phyloP scores from a whole-genome alignment of 2,329 filamentous ascomycete species.

The Penicillium corylophilum region DNA sequence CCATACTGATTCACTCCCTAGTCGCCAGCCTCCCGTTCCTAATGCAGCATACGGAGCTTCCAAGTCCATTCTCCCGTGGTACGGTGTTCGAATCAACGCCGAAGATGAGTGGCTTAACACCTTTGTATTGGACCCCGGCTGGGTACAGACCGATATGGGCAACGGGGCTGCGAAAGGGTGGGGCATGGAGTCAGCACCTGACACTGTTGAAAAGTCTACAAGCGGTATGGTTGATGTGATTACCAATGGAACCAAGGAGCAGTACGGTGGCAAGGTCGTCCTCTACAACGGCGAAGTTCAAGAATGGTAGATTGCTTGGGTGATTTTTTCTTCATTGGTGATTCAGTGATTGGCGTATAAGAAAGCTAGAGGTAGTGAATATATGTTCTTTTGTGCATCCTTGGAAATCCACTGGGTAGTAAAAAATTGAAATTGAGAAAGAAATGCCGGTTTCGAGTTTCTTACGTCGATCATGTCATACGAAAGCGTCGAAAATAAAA shows the following conservation, averaged over 20 bases:
- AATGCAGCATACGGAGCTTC: constrained; percentile 31
- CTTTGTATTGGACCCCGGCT: constrained; percentile 22
- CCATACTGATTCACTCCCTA: no score
- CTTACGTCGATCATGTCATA: no score
- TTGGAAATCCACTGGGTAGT: no score
- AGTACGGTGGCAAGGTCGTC: constrained; percentile 17
- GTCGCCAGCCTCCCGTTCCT: constrained; percentile 15
- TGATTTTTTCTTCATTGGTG: no score
- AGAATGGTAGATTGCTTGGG: no score
- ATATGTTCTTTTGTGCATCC: no score
- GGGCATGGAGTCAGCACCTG: constrained; percentile 18
- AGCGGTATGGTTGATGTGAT: constrained; percentile 15
- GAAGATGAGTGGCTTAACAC: constrained; percentile 23
- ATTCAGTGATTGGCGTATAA: no score
- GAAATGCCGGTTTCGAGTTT: no score
- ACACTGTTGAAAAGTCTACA: constrained; percentile 19
- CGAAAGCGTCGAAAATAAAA: no score
- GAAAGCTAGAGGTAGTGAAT: no score
- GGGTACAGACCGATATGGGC: constrained; percentile 21
- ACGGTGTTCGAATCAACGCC: constrained; percentile 26
- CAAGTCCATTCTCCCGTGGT: constrained; percentile 34
- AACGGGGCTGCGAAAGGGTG: constrained; percentile 20
- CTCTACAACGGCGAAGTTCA: constrained; percentile 8
- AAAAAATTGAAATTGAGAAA: no score
- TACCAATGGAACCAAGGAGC: constrained; percentile 8